Base-by-base conservation (phyloP, 208 protist genomes). In the Leptomonas pyrrhocoris region DNA sequence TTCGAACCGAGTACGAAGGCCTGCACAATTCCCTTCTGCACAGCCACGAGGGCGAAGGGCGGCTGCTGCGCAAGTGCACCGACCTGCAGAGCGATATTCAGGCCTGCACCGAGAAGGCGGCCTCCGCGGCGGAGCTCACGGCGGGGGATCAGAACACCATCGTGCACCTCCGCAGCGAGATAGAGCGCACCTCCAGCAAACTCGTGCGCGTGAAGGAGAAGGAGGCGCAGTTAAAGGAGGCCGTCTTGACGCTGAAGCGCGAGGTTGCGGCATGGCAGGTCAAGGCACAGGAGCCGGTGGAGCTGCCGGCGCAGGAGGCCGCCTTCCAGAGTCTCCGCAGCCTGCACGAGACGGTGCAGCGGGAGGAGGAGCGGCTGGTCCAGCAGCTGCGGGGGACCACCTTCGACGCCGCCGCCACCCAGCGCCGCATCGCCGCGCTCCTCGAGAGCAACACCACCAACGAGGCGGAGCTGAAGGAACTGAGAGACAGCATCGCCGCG, bases 1-100 rank as follows among this genome's bases (percentile, higher is more conserved):
- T 99, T 79, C 88, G 95, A 27, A 70, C 73, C 11, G 98, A 99
- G 79, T 99, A 99, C 80, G 95, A 98, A 3, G 97, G 98, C 40
- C 86, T 99, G 12, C 98, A 99, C 71, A 79, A 93, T 62, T 98
- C 98, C 15, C 88, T 99, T 23, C 84, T 98, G 40, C 98, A 98
- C 80, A 98, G 95, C 53, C 97, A 99, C 79, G 98, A 99, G 72
- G 97, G 89, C 50, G 98, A 99, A 79, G 98, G 98, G 72, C 85
- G 96, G 27, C 79, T 99, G 40, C 91, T 99, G 43, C 90, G 96
- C 53, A 98, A 98, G 80, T 98, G 97, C 72, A 43, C 84, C 0
- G 94, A 98, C 61, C 83, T 99, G 16, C 98, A 98, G 75, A 73
- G 74, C 18, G 96, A 99, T 70, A 98, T 99, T 62, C 79, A 98